phyloP scores from a whole-genome alignment of 2,329 filamentous ascomycete genomes.

The Neurospora crassa region DNA sequence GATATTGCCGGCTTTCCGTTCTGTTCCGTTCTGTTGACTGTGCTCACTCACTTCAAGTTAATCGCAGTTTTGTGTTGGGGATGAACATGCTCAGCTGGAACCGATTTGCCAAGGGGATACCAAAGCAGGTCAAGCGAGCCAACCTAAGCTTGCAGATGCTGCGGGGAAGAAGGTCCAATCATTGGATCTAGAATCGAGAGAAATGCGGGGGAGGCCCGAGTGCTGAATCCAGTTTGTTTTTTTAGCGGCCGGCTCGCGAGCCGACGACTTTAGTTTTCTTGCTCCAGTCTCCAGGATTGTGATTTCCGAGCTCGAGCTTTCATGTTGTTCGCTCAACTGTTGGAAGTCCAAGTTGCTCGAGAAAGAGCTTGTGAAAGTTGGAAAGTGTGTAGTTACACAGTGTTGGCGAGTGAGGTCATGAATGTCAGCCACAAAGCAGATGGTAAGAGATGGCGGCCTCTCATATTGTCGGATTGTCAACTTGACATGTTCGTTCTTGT shows the following conservation, averaged over 20 bases:
- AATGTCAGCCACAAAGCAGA: not conserved
- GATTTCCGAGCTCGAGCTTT: not conserved
- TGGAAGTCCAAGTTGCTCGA: not conserved
- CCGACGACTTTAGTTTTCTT: not conserved
- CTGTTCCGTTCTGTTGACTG: not conserved
- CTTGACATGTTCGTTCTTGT: not conserved
- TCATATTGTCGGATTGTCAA: not conserved
- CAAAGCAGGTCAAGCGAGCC: not conserved
- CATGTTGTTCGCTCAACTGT: not conserved
- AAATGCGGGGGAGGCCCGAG: not conserved
- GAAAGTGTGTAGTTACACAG: not conserved
- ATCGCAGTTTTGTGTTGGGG: not conserved
- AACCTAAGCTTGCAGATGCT: not conserved
- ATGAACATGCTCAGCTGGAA: not conserved
- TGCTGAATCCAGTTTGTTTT: not conserved
- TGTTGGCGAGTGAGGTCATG: not conserved
- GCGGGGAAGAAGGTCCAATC: not conserved
- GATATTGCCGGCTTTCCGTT: not conserved
- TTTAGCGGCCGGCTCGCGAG: not conserved
- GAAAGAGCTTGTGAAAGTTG: not conserved
- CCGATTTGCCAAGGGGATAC: not conserved
- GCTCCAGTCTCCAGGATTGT: not conserved
- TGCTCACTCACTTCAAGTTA: not conserved
- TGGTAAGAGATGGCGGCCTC: not conserved
- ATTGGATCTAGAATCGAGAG: not conserved